Base-by-base conservation (phyloP, 2,329 filamentous ascomycete genomes). In the Pestalotiopsis sp. region DNA sequence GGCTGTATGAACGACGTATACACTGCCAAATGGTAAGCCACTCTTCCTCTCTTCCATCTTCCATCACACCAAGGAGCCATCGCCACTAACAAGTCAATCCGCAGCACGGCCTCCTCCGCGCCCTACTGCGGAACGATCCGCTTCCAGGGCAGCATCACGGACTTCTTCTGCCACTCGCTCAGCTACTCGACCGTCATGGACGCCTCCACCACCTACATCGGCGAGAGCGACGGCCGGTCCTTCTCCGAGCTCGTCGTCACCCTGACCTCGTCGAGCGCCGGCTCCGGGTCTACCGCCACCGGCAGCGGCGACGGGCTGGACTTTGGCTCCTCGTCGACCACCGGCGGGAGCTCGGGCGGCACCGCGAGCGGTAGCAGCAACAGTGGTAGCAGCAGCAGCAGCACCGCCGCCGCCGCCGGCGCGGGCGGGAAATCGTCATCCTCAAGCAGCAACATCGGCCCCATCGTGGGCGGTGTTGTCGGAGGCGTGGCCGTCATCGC, bases 51-150 rank as follows among this genome's bases (percentile, higher is more conserved):
- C 13, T 27, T n/a, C n/a, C 25, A 6, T 20, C 38, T n/a, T 7
- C 41, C 23, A 3, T 5, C 31, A 25, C 11, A 9, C 36, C n/a
- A 17, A 59, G 17, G 17, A 25, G 39, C 17, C 12, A 39, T 14
- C 9, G 25, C 64, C 41, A 36, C 45, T 73, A 75, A 71, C 77
- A 73, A 58, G 64, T 66, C 27, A 59, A 59, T 20, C 38, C 7
- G 41, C 66, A 85, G 83, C 70, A 82, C 83, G 31, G 75, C 76
- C 13, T 70, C 73, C 0, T 69, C 63, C 2, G 70, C 71, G 2
- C 81, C 80, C 0, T 86, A 77, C 71, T 87, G 85, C 76, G 83
- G 82, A 68, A 86, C 84, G 3, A 76, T 84, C 36, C 79, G 78
- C 1, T 85, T 84, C 72, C 74, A 77, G 3, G 77, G 76, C 20